Evolutionary conservation across 2,329 filamentous ascomycete genomes (phyloP).

Genomic region (Scytalidium lignicola): DNA sequence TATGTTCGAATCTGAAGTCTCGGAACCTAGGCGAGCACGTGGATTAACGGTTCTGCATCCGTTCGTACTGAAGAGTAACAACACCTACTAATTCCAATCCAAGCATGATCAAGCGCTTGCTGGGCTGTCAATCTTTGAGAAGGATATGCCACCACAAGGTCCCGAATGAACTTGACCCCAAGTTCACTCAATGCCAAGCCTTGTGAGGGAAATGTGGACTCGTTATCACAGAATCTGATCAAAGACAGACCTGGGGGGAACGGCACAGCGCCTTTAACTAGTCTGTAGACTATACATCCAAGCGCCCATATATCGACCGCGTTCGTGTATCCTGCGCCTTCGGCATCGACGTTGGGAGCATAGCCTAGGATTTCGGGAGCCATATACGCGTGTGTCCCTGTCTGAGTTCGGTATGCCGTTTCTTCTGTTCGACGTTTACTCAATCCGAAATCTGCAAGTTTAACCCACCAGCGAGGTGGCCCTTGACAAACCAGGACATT

Average conservation of each 20-base stretch:
- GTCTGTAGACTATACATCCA: conserved; percentile 38
- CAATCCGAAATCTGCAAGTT: conserved; percentile 36
- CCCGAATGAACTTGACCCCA: too few relatives aligned
- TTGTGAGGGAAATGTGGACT: conserved; percentile 2
- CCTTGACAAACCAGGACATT: conserved; percentile 28
- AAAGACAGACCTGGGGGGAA: conserved; percentile 7
- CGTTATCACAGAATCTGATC: conserved; percentile 1
- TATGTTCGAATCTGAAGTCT: too few relatives aligned
- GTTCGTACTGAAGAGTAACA: too few relatives aligned
- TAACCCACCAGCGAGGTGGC: conserved; percentile 31
- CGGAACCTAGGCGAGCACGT: too few relatives aligned
- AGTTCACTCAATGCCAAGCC: too few relatives aligned
- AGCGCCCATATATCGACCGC: conserved; percentile 42
- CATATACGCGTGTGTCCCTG: conserved; percentile 12
- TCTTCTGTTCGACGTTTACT: conserved; percentile 21
- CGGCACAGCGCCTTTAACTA: conserved; percentile 3
- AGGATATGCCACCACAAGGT: too few relatives aligned
- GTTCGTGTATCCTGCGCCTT: conserved; percentile 6
- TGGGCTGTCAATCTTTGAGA: too few relatives aligned
- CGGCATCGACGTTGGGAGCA: background rate
- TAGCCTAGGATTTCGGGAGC: conserved; percentile 14
- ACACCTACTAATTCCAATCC: too few relatives aligned
- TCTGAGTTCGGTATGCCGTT: conserved; percentile 8
- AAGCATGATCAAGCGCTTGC: too few relatives aligned
- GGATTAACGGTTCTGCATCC: too few relatives aligned